Percentiles rank a stretch among this genome's conserved stretches.
Evolutionary conservation across 495 filamentous ascomycete species (phyloP).

Genomic region (Xylaria acuta): DNA sequence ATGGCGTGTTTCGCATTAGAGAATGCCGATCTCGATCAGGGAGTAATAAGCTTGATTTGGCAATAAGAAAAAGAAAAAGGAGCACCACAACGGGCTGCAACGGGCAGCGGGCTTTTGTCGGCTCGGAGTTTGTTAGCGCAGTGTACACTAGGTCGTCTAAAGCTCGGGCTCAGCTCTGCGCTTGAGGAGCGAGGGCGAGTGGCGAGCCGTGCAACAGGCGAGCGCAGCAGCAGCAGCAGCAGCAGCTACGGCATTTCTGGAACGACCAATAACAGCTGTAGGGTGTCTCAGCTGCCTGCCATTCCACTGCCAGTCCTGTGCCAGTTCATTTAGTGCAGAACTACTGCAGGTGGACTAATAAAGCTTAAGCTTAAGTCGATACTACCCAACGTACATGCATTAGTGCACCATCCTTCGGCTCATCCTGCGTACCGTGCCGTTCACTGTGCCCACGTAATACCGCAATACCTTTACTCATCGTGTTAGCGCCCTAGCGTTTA

Average conservation of each 20-base stretch:
- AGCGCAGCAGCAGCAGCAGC: neutral
- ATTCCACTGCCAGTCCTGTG: neutral
- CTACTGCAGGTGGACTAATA: no score
- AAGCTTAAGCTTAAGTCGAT: slow-evolving; percentile 23
- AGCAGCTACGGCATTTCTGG: no score
- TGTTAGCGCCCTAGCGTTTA: slow-evolving; percentile 3
- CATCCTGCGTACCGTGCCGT: neutral
- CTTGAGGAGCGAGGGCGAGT: neutral
- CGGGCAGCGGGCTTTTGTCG: neutral
- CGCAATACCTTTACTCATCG: slow-evolving; percentile 17
- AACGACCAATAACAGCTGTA: neutral
- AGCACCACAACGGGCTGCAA: neutral
- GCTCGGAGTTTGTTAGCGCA: neutral
- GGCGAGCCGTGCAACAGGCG: neutral
- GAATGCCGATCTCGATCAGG: slow-evolving; percentile 5
- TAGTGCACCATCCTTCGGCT: slow-evolving; percentile 3
- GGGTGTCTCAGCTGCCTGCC: neutral
- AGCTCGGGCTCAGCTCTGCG: neutral
- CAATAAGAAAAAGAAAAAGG: neutral
- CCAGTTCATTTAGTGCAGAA: neutral
- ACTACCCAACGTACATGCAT: slow-evolving; percentile 3
- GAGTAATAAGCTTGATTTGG: neutral
- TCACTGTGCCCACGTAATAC: neutral
- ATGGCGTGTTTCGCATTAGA: slow-evolving; percentile 7
- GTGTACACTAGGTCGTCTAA: no score